A percentile compares a stretch with the other conserved stretches of the same genome.
These are phyloP conservation scores for Eutrema heterophyllum DNA, from an alignment of 345 rosid genomes.

Conservation along the genomic window DNA sequence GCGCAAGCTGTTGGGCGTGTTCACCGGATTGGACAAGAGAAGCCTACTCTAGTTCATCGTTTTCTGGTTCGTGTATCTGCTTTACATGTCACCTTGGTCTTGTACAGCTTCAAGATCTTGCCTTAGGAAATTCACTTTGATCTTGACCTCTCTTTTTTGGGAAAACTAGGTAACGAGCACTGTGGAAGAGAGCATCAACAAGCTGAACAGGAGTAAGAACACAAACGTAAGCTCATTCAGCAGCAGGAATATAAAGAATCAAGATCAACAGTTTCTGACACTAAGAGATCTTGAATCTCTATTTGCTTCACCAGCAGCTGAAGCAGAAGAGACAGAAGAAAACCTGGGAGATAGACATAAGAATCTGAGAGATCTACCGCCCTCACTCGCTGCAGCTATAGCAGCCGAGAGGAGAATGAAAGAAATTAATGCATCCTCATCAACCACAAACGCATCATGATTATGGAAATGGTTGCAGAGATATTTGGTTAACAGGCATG, in stretches of 20 bases:
- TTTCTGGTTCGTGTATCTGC: conserved; percentile 54
- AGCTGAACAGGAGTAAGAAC: conserved; percentile 77
- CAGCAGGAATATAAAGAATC: conserved; percentile 83
- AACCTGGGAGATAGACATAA: conserved; percentile 37
- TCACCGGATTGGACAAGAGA: conserved; percentile 87
- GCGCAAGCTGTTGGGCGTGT: conserved; percentile 96
- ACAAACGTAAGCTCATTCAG: conserved; percentile 51
- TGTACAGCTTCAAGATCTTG: neutral
- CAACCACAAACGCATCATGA: conserved; percentile 15
- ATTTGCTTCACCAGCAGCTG: conserved; percentile 45
- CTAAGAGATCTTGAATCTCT: conserved; percentile 78
- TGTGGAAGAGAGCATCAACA: conserved; percentile 89
- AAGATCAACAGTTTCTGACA: conserved; percentile 76
- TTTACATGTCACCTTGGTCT: neutral
- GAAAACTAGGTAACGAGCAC: conserved; percentile 61
- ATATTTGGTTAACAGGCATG: neutral
- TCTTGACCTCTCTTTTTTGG: conserved; percentile 7
- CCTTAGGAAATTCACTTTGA: conserved; percentile 2
- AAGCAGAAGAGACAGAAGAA: conserved; percentile 35
- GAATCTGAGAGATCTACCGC: conserved; percentile 65
- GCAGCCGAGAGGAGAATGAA: conserved; percentile 89
- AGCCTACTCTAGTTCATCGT: conserved; percentile 78
- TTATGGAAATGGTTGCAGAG: neutral
- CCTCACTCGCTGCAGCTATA: conserved; percentile 73
- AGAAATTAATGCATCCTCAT: conserved; percentile 31